A percentile compares a stretch with the other conserved stretches of the same genome.
phyloP scores from a whole-genome alignment of 148 eudicot genomes.

The Linanthus parryae region DNA sequence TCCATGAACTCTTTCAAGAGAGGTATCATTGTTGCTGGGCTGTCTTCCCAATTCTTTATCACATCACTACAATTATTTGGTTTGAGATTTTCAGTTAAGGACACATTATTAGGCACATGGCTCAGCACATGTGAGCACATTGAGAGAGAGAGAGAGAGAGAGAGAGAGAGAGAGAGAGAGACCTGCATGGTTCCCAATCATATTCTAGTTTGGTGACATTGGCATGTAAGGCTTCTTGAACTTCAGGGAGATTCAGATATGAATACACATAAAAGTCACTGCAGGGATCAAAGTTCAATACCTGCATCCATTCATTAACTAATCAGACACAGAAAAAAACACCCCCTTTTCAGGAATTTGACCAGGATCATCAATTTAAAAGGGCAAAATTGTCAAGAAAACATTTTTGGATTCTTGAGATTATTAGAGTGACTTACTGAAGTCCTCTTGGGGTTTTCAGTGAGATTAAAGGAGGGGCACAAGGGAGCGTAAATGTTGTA shows the following conservation, averaged over 20 bases:
- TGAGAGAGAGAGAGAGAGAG: not conserved
- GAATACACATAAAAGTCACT: slow-evolving; percentile 47
- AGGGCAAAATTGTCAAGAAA: too few species aligned
- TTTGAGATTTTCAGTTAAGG: not conserved
- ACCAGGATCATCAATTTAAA: too few species aligned
- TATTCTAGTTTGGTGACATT: slow-evolving; percentile 47
- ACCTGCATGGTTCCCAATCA: slow-evolving; percentile 76
- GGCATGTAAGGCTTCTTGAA: slow-evolving; percentile 76
- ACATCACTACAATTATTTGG: slow-evolving; percentile 22
- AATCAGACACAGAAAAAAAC: too few species aligned
- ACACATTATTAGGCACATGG: not conserved
- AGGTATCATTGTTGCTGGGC: slow-evolving; percentile 51
- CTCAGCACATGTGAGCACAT: not conserved
- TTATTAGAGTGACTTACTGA: slow-evolving; percentile 44
- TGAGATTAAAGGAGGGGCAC: slow-evolving; percentile 40
- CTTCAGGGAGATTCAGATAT: slow-evolving; percentile 51
- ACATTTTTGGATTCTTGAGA: too few species aligned
- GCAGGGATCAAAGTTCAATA: slow-evolving; percentile 44
- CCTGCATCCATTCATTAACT: slow-evolving; percentile 32
- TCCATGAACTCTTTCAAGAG: slow-evolving; percentile 51
- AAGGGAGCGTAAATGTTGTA: slow-evolving; percentile 69
- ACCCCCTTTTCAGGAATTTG: too few species aligned
- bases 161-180: not conserved
- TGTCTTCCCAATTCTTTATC: slow-evolving; percentile 41
- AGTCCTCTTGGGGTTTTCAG: slow-evolving; percentile 37